Conservation (phyloP, 345 rosid species). For the Ricinus communis region DNA sequence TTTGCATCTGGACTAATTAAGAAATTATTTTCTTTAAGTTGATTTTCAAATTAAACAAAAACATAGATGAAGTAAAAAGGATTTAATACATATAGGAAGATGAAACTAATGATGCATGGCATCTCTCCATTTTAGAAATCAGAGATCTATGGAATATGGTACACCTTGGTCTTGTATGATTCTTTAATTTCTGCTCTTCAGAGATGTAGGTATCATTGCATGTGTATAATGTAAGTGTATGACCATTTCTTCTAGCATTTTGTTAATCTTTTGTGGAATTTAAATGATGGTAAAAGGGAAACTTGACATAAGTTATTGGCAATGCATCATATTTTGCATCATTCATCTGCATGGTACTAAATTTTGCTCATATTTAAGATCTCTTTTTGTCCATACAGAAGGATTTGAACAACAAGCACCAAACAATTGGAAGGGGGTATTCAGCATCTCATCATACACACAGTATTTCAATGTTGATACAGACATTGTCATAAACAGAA, state of each 20-base stretch:
- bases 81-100: not conserved
- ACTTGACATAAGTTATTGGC: not conserved
- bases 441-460: slow-evolving; percentile 71
- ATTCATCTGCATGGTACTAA: not conserved
- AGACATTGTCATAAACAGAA: slow-evolving; percentile 72
- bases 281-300: not conserved
- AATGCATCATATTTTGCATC: not conserved
- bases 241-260: not conserved
- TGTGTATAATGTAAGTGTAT: not conserved
- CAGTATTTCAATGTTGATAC: slow-evolving; percentile 92
- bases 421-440: slow-evolving; percentile 82
- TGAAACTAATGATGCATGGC: not conserved
- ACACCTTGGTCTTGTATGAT: too few species aligned
- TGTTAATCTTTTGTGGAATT: not conserved
- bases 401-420: slow-evolving; percentile 76
- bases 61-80: not conserved
- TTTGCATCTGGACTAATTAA: not conserved
- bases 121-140: not conserved
- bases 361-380: too few species aligned
- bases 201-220: not conserved
- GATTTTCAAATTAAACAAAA: not conserved
- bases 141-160: not conserved
- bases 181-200: too few species aligned
- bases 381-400: slow-evolving; percentile 41
- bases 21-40: not conserved